Conservation (phyloP, 208 protist species). For the Crithidia acanthocephali region DNA sequence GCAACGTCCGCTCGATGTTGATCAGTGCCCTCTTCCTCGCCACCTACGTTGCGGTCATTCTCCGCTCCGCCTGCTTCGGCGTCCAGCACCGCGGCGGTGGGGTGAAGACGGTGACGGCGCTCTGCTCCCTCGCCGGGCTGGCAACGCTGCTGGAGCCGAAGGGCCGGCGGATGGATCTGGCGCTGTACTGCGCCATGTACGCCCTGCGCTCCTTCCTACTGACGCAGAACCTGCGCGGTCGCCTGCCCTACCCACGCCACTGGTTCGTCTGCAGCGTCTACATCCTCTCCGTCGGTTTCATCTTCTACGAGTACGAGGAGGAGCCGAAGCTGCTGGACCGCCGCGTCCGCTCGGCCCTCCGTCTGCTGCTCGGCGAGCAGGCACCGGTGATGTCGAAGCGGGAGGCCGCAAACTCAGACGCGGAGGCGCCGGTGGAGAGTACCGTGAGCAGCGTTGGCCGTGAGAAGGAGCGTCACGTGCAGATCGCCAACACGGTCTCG, state of each 20-base stretch:
- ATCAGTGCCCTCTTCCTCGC: slow-evolving; percentile 80
- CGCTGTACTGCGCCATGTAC: slow-evolving; percentile 83
- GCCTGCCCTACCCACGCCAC: slow-evolving; percentile 77
- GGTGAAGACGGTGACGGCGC: slow-evolving; percentile 46
- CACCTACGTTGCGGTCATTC: slow-evolving; percentile 66
- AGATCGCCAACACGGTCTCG: slow-evolving; percentile 27
- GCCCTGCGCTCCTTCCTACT: slow-evolving; percentile 80
- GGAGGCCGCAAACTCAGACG: slow-evolving; percentile 7
- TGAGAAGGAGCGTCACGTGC: slow-evolving; percentile 26
- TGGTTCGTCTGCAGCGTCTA: slow-evolving; percentile 75
- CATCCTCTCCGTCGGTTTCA: slow-evolving; percentile 68
- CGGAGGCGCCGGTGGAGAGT: slow-evolving; percentile 8
- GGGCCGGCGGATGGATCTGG: slow-evolving; percentile 80
- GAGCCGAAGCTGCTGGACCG: slow-evolving; percentile 66
- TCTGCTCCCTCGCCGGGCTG: slow-evolving; percentile 64
- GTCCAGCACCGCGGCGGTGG: slow-evolving; percentile 61
- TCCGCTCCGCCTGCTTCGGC: slow-evolving; percentile 68
- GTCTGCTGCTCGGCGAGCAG: slow-evolving; percentile 62
- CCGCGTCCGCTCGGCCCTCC: slow-evolving; percentile 55
- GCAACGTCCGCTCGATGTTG: slow-evolving; percentile 56
- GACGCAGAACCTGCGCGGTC: slow-evolving; percentile 75
- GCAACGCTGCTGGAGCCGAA: slow-evolving; percentile 84
- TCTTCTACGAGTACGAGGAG: slow-evolving; percentile 85
- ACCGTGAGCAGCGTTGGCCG: slow-evolving; percentile 13
- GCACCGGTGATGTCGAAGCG: slow-evolving; percentile 2